These are phyloP conservation scores for Dendrobium nobile DNA, from an alignment of 106 monocot species.

Conservation along the genomic window DNA sequence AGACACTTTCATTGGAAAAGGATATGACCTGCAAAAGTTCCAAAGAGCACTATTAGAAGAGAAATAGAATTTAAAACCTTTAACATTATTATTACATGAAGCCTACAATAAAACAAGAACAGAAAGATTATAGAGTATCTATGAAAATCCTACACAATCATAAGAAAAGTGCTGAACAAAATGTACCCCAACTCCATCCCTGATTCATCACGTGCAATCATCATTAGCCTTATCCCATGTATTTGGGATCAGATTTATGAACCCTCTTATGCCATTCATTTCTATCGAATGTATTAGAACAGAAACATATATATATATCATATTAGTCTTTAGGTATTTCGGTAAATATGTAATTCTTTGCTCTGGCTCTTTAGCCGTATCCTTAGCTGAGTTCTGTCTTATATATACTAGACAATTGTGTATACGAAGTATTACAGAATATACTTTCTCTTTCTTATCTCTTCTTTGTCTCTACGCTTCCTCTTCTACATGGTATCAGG, in stretches of 20 bases:
- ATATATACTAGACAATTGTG: too few species aligned
- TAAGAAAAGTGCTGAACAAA: neutral
- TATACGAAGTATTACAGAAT: too few species aligned
- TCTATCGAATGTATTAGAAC: too few species aligned
- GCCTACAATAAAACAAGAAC: neutral
- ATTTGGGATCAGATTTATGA: neutral
- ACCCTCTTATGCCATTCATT: neutral
- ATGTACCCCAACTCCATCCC: neutral
- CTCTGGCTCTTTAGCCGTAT: too few species aligned
- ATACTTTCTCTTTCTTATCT: too few species aligned
- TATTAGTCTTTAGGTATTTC: too few species aligned
- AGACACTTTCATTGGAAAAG: constrained; percentile 20
- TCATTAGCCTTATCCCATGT: neutral
- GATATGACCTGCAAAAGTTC: constrained; percentile 64
- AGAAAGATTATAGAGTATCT: neutral
- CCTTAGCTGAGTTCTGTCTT: too few species aligned
- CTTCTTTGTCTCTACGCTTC: too few species aligned
- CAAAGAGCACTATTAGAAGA: neutral
- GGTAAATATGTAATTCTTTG: too few species aligned
- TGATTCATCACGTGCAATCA: neutral
- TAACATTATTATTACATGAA: neutral
- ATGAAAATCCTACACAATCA: neutral
- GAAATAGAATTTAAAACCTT: neutral
- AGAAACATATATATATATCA: too few species aligned
- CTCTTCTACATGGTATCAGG: too few species aligned